Evolutionary conservation across 2,329 filamentous ascomycete genomes (phyloP).

Genomic region (Xylariaceae sp.): DNA sequence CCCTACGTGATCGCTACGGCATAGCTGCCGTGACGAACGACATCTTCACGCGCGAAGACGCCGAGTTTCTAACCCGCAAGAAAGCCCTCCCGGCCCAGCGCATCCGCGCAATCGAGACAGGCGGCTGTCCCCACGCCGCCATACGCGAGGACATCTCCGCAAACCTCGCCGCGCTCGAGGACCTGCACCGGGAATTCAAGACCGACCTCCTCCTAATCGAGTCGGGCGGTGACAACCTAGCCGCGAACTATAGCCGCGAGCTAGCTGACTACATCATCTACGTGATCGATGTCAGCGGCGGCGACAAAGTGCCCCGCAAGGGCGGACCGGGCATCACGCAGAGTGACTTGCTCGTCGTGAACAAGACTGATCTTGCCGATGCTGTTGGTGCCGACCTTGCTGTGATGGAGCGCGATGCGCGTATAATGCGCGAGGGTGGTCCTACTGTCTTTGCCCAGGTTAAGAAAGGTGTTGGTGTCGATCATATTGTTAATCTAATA

Average conservation of each 20-base stretch:
- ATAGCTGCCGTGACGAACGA: slow-evolving; percentile 97
- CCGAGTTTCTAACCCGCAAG: slow-evolving; percentile 90
- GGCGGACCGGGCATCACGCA: slow-evolving; percentile 96
- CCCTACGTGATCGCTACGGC: slow-evolving; percentile 72
- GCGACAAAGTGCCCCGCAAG: slow-evolving; percentile 94
- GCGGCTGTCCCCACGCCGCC: slow-evolving; percentile 92
- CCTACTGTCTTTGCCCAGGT: slow-evolving; percentile 96
- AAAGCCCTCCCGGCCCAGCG: slow-evolving; percentile 73
- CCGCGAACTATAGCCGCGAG: slow-evolving; percentile 92
- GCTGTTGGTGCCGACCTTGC: slow-evolving; percentile 81
- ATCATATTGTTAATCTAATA: slow-evolving; percentile 83
- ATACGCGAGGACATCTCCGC: slow-evolving; percentile 94
- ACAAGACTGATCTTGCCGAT: slow-evolving; percentile 94
- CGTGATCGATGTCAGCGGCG: slow-evolving; percentile 93
- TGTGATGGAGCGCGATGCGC: slow-evolving; percentile 91
- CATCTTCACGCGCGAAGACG: slow-evolving; percentile 97
- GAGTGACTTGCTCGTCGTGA: slow-evolving; percentile 87
- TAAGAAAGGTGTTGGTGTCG: slow-evolving; percentile 81
- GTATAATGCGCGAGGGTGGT: slow-evolving; percentile 91
- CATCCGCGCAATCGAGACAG: slow-evolving; percentile 95
- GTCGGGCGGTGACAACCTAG: slow-evolving; percentile 91
- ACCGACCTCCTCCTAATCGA: slow-evolving; percentile 90
- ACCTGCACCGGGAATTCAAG: slow-evolving; percentile 72
- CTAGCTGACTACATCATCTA: slow-evolving; percentile 98
- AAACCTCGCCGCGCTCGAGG: slow-evolving; percentile 88